Percentiles rank a stretch among this genome's conserved stretches.
Evolutionary conservation across 257 asterid species (phyloP).

Genomic region (Henckelia pumila): DNA sequence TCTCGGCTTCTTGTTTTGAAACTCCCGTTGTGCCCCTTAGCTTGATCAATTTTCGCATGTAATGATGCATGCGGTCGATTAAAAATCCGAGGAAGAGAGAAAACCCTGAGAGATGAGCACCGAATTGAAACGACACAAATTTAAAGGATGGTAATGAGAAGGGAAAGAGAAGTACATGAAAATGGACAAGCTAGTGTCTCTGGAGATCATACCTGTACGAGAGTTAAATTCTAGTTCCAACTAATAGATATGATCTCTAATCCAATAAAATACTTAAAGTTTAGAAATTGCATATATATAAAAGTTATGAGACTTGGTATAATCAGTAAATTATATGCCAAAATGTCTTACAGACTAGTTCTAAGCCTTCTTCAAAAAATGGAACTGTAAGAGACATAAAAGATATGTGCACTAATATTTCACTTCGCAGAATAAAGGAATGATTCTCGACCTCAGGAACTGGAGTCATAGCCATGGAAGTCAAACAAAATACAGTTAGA

Average conservation of each 20-base stretch:
- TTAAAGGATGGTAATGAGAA: neutral
- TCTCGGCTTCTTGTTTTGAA: conserved; percentile 62
- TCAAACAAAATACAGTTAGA: neutral
- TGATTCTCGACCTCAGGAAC: neutral
- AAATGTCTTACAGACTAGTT: neutral
- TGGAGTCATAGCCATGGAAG: neutral
- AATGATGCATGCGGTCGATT: conserved; percentile 92
- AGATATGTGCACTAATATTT: neutral
- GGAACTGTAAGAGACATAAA: neutral
- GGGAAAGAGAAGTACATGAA: neutral
- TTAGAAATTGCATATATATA: neutral
- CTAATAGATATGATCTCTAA: neutral
- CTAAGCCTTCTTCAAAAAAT: neutral
- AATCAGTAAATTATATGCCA: neutral
- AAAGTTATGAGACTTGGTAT: neutral
- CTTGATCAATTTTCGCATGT: conserved; percentile 56
- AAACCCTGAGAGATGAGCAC: conserved; percentile 51
- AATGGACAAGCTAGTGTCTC: neutral
- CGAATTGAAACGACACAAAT: neutral
- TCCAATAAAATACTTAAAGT: neutral
- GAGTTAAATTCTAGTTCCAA: neutral
- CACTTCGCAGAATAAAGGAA: neutral
- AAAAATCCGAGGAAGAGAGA: conserved; percentile 78
- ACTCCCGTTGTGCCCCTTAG: conserved; percentile 55
- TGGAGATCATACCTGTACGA: neutral